phyloP scores from a whole-genome alignment of 2,329 filamentous ascomycete species.

The Capronia epimyces region DNA sequence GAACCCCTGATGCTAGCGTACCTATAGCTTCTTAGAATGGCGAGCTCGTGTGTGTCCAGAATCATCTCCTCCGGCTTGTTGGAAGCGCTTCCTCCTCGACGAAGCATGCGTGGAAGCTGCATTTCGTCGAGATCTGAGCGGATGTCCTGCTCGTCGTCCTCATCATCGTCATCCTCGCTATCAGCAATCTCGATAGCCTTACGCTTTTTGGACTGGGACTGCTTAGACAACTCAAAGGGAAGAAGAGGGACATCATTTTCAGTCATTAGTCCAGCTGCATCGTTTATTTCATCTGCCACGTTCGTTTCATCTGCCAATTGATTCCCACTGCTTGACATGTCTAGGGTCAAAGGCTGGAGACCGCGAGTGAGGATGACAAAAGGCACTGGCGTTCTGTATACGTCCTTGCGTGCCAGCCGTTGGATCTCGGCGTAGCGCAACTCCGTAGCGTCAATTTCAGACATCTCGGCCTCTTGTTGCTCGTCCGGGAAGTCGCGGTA shows the following conservation, averaged over 20 bases:
- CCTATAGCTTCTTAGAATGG: constrained; percentile 13
- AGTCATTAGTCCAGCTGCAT: constrained; percentile 7
- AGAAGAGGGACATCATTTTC: constrained; percentile 13
- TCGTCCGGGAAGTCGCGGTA: constrained; percentile 67
- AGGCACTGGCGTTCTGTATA: constrained; percentile 34
- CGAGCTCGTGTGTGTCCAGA: constrained; percentile 18
- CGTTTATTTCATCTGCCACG: constrained; percentile 4
- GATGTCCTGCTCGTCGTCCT: constrained; percentile 30
- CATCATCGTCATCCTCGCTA: constrained; percentile 40
- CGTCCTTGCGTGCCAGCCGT: constrained; percentile 55
- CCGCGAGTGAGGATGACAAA: constrained; percentile 38
- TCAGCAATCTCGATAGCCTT: constrained; percentile 43
- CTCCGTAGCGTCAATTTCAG: constrained; percentile 5
- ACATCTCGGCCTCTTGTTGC: constrained; percentile 43
- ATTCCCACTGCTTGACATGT: constrained; percentile 6
- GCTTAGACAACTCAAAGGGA: constrained; percentile 20
- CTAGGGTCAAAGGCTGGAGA: constrained; percentile 7
- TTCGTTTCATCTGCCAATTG: constrained; percentile 3
- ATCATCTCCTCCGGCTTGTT: constrained; percentile 19
- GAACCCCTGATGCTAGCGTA: constrained; percentile 20
- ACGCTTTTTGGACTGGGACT: constrained; percentile 34
- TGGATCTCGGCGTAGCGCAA: constrained; percentile 59
- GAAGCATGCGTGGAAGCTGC: constrained; percentile 7
- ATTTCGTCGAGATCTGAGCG: constrained; percentile 22
- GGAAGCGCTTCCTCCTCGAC: constrained; percentile 1